phyloP scores from a whole-genome alignment of 192 early-diverging fungal species.

The Linnemannia exigua region DNA sequence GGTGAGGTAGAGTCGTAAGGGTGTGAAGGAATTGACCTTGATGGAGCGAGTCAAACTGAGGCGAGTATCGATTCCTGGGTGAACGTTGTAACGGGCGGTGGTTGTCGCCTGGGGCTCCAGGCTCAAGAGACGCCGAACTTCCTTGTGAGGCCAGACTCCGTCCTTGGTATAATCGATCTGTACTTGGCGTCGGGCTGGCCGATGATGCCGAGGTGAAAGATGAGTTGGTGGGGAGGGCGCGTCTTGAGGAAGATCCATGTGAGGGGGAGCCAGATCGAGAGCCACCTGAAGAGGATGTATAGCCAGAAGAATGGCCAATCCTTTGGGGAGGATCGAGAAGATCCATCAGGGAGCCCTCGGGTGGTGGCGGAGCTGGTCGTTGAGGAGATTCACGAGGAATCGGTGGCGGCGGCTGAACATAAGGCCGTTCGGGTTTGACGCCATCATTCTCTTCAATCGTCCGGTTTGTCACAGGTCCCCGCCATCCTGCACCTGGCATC shows the following conservation, averaged over 20 bases:
- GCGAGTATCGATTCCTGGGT: slow-evolving; percentile 3
- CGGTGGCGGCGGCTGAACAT: slow-evolving; percentile 33
- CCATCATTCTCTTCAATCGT: slow-evolving; percentile 12
- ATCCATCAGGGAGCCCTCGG: slow-evolving; percentile 46
- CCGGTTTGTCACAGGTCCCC: not conserved
- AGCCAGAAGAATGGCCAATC: slow-evolving; percentile 12
- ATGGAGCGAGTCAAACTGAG: not conserved
- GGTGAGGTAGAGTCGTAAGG: not conserved
- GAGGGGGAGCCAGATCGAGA: slow-evolving; percentile 46
- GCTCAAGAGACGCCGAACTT: slow-evolving; percentile 32
- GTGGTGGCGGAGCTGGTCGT: slow-evolving; percentile 41
- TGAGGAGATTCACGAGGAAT: slow-evolving; percentile 19
- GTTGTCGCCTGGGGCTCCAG: not conserved
- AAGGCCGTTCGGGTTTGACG: not conserved
- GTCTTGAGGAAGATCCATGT: slow-evolving; percentile 10
- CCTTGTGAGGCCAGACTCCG: slow-evolving; percentile 16
- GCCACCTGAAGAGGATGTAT: slow-evolving; percentile 28
- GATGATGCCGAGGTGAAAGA: slow-evolving; percentile 45
- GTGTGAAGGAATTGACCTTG: slow-evolving; percentile 1
- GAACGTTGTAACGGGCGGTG: not conserved
- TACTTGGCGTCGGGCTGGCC: slow-evolving; percentile 10
- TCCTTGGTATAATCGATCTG: slow-evolving; percentile 54
- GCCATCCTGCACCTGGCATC: slow-evolving; percentile 2
- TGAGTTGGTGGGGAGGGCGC: slow-evolving; percentile 41
- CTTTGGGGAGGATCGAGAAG: slow-evolving; percentile 39